Evolutionary conservation across 164 flowering plant species (phyloP), one percentile per base, ranked within the genome.

Genomic region (Stephania cephalantha): DNA sequence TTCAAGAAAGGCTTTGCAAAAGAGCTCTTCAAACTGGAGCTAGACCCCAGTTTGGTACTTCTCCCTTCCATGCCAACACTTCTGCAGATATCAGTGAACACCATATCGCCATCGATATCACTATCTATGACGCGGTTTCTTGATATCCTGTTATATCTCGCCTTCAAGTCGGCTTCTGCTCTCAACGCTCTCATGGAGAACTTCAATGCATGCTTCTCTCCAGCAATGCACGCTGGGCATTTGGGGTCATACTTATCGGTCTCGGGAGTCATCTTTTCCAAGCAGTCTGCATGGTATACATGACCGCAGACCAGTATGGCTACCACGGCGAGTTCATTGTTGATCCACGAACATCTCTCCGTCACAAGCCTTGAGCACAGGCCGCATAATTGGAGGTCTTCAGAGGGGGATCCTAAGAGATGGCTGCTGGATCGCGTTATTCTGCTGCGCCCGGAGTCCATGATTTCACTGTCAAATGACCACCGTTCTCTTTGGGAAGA

Each of bases 291-390:
- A 73, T 94, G 98, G 81, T 84, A 94, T 9, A 83, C 91, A 79
- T 94, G 98, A n/a, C 97, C 98, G 74, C 98, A 94, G 6, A 86
- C 84, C 79, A 94, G 80, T 70, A 94, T 94, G 72, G 94, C 85
- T 81, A 84, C 88, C 61, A 90, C 89, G 15, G 91, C 78, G 31
- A 89, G 81, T 58, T 91, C 96, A 72, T 78, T 84, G 68, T 68
- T 73, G 5, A 81, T 80, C 82, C 83, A 88, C 10, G 83, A 84
- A 75, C 93, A 87, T 79, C 82, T 89, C 81, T 89, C 96, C 4
- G 86, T 75, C 69, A 92, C 78, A 70, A 83, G 86, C 85, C 88
- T 89, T 7, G 91, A 85, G 82, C 98, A 94, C 29, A 86, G 80
- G 35, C 88, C 93, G 80, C 98, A 94, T 13, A 86, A 72, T 74